Base-by-base conservation (phyloP, 2,329 filamentous ascomycete genomes). In the Pestalotiopsis sp. region DNA sequence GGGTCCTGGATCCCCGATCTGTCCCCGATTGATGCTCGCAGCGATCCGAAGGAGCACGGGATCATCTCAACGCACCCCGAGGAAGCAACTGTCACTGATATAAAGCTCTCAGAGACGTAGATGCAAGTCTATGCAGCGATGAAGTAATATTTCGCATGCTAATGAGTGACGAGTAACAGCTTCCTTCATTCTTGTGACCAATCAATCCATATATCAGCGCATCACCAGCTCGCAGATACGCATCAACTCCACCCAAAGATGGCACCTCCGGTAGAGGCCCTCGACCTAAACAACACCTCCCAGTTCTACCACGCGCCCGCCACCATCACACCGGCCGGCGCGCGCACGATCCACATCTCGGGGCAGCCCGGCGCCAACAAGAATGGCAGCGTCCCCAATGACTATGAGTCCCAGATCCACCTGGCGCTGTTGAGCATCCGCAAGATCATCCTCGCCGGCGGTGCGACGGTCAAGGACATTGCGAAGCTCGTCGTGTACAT, bases 401-500 rank as follows among this genome's bases (percentile, higher is more conserved):
- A 82, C 70, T 81, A 82, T 68, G 80, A 81, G 66, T 81, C 79
- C 1, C 82, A 83, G 69, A 80, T 83, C 36, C 77, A 82, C 39
- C 77, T 83, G 0, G 76, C 80, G 0, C 73, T 83, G 3, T 66
- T 80, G 27, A 83, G 82, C 69, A 72, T 84, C 7, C 77, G 76
- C 61, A 77, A 77, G 14, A 70, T 80, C 61, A 72, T 82, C 9
- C 68, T 79, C 60, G 76, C 79, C 2, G 78, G 80, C 1, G 80
- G 81, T 0, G 77, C 81, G 4, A 70, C 71, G 1, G 70, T 81
- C 13, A 70, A 72, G 4, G 76, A 84, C 68, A 80, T 85, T 25
- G 75, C 77, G 13, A 83, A 84, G 69, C 71, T 85, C 11, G 82
- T 75, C 0, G 69, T 83, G 20, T 83, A 80, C 67, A 82, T 85